These are phyloP conservation scores for Populus tomentosa DNA, from an alignment of 441 rosid species.

Conservation along the genomic window DNA sequence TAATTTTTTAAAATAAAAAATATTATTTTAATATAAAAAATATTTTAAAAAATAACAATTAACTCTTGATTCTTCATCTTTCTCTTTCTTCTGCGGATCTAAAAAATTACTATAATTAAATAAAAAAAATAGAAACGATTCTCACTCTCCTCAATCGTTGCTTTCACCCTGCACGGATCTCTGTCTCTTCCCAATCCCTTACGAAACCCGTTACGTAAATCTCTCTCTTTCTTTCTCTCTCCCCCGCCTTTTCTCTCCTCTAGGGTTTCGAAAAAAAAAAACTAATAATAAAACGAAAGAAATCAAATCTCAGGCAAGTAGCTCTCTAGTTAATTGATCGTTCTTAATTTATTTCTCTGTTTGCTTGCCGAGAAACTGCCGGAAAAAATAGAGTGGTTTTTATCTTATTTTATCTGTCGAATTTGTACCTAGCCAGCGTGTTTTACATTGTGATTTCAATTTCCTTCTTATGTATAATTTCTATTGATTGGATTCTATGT, in stretches of 20 bases:
- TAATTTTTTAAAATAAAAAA: no score
- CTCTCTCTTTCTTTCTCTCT: not conserved
- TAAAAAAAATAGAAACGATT: not conserved
- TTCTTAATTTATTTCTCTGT: not conserved
- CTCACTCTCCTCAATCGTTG: slow-evolving; percentile 5
- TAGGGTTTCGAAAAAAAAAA: slow-evolving; percentile 35
- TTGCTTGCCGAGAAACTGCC: slow-evolving; percentile 1
- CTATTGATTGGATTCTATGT: not conserved
- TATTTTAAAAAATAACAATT: not conserved
- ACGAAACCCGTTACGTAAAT: slow-evolving; percentile 11
- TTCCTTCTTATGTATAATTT: not conserved
- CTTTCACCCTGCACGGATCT: slow-evolving; percentile 19
- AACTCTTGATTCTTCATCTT: not conserved
- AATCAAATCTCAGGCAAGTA: slow-evolving; percentile 29
- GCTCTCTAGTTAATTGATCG: not conserved
- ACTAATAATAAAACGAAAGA: not conserved
- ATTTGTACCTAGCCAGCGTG: not conserved
- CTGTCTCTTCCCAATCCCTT: slow-evolving; percentile 6
- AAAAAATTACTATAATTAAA: not conserved
- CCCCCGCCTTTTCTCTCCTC: not conserved
- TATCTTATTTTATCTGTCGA: not conserved
- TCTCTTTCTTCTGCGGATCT: no score
- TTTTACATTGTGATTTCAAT: not conserved
- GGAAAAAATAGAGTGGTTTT: not conserved
- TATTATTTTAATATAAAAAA: no score